Evolutionary conservation across 2,329 filamentous ascomycete genomes (phyloP).

Genomic region (Cladosporium sp.): DNA sequence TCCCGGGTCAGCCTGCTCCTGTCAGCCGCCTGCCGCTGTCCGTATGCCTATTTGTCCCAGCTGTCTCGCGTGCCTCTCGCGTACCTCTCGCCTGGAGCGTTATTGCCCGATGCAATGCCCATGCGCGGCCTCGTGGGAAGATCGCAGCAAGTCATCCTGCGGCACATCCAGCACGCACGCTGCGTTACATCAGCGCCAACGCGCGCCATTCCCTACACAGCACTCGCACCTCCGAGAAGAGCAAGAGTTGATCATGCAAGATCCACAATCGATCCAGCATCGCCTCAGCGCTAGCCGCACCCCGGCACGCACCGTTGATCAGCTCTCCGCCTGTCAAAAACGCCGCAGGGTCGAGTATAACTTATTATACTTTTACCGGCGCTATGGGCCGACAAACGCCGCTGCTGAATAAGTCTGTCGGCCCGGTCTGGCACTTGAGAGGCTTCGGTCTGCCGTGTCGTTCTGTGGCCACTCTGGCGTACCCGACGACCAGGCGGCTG

Average conservation of each 20-base stretch:
- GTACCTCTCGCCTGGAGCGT: neutral
- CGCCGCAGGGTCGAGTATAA: neutral
- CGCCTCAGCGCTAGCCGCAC: slow-evolving; percentile 5
- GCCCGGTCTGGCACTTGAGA: slow-evolving; percentile 13
- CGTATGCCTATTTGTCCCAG: neutral
- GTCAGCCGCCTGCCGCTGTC: slow-evolving; percentile 2
- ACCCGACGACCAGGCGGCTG: slow-evolving; percentile 15
- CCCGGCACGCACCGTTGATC: slow-evolving; percentile 15
- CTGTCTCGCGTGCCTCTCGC: neutral
- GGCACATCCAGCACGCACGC: neutral
- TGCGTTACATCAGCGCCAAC: slow-evolving; percentile 7
- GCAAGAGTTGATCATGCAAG: neutral
- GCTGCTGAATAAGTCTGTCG: neutral
- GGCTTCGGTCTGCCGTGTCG: slow-evolving; percentile 5
- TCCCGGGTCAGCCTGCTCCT: neutral
- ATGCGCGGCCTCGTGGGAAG: neutral
- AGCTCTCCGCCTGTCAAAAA: slow-evolving; percentile 10
- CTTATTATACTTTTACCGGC: slow-evolving; percentile 4
- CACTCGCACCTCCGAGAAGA: neutral
- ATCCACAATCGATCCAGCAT: slow-evolving; percentile 9
- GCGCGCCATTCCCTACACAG: slow-evolving; percentile 7
- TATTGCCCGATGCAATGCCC: neutral
- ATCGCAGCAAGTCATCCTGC: neutral
- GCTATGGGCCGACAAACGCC: neutral
- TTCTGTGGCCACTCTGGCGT: neutral